Percentiles rank a stretch among this genome's conserved stretches.
These are phyloP conservation scores for Aspergillus jensenii DNA, from an alignment of 2,329 filamentous ascomycete species.

Conservation along the genomic window DNA sequence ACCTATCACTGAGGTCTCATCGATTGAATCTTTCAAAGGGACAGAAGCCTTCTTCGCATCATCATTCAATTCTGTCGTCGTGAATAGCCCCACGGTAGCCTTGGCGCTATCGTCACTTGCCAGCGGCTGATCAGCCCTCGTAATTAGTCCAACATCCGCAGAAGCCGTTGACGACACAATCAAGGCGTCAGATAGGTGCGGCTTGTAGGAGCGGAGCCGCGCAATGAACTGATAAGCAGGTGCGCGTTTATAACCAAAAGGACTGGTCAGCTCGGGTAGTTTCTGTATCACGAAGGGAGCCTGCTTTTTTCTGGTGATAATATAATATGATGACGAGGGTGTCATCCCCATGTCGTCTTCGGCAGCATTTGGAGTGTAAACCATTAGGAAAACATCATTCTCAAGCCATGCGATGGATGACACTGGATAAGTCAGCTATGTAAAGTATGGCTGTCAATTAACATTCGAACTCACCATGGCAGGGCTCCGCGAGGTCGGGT, in stretches of 20 bases:
- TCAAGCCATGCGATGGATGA: slow-evolving; percentile 85
- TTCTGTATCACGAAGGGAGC: slow-evolving; percentile 70
- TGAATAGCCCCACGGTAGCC: slow-evolving; percentile 67
- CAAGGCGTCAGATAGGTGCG: slow-evolving; percentile 76
- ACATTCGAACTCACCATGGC: slow-evolving; percentile 60
- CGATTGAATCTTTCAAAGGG: slow-evolving; percentile 64
- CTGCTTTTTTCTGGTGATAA: slow-evolving; percentile 68
- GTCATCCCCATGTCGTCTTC: slow-evolving; percentile 54
- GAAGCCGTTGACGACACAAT: slow-evolving; percentile 79
- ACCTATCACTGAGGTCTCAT: slow-evolving; percentile 77
- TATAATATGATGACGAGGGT: slow-evolving; percentile 71
- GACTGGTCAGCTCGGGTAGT: slow-evolving; percentile 70
- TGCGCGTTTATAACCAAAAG: slow-evolving; percentile 64
- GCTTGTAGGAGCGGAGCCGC: slow-evolving; percentile 76
- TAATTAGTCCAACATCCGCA: slow-evolving; percentile 75
- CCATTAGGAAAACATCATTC: slow-evolving; percentile 77
- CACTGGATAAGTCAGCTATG: slow-evolving; percentile 47
- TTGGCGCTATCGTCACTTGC: slow-evolving; percentile 60
- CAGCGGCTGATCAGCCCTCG: slow-evolving; percentile 68
- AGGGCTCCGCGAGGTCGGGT: slow-evolving; percentile 61
- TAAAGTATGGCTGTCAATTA: background rate
- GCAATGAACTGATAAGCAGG: slow-evolving; percentile 76
- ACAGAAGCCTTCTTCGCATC: slow-evolving; percentile 75
- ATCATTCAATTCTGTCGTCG: slow-evolving; percentile 58
- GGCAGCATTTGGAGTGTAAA: slow-evolving; percentile 66